These are phyloP conservation scores for Prunella vulgaris DNA, from an alignment of 257 asterid species.

Conservation along the genomic window DNA sequence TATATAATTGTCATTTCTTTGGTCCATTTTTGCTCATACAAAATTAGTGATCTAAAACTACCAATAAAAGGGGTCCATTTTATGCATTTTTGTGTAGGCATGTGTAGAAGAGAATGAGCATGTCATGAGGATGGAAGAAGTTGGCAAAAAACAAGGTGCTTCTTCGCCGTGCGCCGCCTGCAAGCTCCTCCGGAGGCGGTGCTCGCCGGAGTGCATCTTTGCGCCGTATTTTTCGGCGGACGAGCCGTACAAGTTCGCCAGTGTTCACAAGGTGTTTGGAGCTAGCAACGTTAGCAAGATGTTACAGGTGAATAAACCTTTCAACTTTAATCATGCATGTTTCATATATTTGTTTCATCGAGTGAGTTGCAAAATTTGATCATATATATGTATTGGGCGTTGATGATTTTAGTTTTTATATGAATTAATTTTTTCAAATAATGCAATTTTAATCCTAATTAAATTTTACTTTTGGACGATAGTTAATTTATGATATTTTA, in stretches of 20 bases:
- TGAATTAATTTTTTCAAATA: too few species aligned
- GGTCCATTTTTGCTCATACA: not conserved
- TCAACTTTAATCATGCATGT: not conserved
- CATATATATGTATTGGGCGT: too few species aligned
- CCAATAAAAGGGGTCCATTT: not conserved
- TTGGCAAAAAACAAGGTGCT: slow-evolving; percentile 46
- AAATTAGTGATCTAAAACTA: not conserved
- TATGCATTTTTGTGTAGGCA: too few species aligned
- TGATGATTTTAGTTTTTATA: too few species aligned
- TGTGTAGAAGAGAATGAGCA: not conserved
- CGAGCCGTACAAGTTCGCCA: slow-evolving; percentile 73
- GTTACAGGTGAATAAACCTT: slow-evolving; percentile 49
- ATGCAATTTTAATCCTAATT: not conserved
- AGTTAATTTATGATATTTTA: too few species aligned
- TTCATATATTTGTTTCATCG: too few species aligned
- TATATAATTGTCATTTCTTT: not conserved
- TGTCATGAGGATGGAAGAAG: slow-evolving; percentile 20
- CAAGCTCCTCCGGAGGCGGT: slow-evolving; percentile 70
- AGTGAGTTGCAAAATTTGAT: too few species aligned
- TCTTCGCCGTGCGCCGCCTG: slow-evolving; percentile 78
- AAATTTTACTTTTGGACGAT: too few species aligned
- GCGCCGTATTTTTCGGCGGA: slow-evolving; percentile 85
- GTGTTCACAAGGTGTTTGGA: slow-evolving; percentile 85
- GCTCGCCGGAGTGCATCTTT: slow-evolving; percentile 65
- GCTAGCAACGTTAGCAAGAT: slow-evolving; percentile 90